phyloP scores from a whole-genome alignment of 352 stramenopile species.

The Phytophthora agathidicida region DNA sequence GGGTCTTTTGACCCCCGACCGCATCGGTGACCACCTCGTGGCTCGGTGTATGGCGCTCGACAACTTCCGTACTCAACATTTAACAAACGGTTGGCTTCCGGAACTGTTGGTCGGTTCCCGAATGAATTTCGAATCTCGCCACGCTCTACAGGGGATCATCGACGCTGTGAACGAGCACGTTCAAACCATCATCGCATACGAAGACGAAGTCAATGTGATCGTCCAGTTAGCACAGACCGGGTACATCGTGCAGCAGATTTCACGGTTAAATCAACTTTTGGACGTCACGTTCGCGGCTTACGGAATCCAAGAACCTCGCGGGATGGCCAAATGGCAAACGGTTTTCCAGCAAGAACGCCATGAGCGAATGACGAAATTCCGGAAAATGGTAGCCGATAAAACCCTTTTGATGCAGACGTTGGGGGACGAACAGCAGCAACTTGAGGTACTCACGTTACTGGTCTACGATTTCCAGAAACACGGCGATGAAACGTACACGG shows the following conservation, averaged over 20 bases:
- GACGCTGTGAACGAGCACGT: conserved; percentile 25
- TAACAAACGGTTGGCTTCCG: conserved; percentile 17
- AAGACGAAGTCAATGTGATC: conserved; percentile 21
- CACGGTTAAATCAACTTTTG: conserved; percentile 26
- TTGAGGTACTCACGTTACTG: conserved; percentile 32
- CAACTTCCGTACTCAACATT: conserved; percentile 15
- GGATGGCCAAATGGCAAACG: conserved; percentile 19
- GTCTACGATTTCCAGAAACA: conserved; percentile 35
- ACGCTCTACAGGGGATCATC: conserved; percentile 21
- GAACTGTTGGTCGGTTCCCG: conserved; percentile 1
- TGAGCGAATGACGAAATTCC: conserved; percentile 27
- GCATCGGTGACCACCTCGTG: conserved; percentile 36
- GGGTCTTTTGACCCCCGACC: conserved; percentile 24
- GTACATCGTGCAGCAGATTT: conserved; percentile 29
- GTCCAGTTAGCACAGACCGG: conserved; percentile 33
- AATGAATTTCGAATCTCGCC: conserved; percentile 18
- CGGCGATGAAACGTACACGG: conserved; percentile 18
- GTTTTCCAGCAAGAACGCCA: conserved; percentile 31
- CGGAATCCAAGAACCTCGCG: conserved; percentile 17
- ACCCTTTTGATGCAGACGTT: conserved; percentile 9
- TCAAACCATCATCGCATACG: conserved; percentile 24
- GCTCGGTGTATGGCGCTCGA: conserved; percentile 27
- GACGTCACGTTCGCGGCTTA: conserved; percentile 25
- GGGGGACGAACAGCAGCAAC: conserved; percentile 33
- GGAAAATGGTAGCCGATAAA: conserved; percentile 19